Percentiles rank a stretch among this genome's conserved stretches.
These are phyloP conservation scores for Nepenthes gracilis DNA, from an alignment of 148 eudicot genomes.

Conservation along the genomic window DNA sequence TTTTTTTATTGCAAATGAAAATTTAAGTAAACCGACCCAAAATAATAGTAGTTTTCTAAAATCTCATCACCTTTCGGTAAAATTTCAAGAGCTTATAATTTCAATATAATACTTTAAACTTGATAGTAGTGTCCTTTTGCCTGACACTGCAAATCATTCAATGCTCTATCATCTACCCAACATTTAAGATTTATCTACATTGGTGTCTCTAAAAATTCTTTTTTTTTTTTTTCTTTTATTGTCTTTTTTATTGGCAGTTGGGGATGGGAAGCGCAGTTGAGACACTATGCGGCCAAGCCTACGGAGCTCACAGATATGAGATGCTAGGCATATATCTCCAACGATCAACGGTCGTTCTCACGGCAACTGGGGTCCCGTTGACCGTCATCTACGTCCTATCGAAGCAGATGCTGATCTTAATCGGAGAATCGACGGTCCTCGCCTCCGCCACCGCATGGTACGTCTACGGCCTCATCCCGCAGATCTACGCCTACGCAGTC, in stretches of 20 bases:
- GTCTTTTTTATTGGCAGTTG: background rate
- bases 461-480: constrained; percentile 43
- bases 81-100: too few relatives aligned
- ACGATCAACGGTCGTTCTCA: constrained; percentile 33
- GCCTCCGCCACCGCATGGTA: constrained; percentile 27
- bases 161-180: too few relatives aligned
- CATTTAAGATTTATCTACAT: too few relatives aligned
- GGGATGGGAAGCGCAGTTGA: constrained; percentile 57
- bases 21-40: too few relatives aligned
- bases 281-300: constrained; percentile 55
- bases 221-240: too few relatives aligned
- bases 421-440: constrained; percentile 32
- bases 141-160: too few relatives aligned
- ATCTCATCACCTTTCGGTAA: too few relatives aligned
- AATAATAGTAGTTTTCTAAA: too few relatives aligned
- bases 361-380: constrained; percentile 5
- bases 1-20: too few relatives aligned
- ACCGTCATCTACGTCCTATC: constrained; percentile 21
- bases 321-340: constrained; percentile 46
- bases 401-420: constrained; percentile 19
- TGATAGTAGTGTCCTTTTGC: too few relatives aligned
- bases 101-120: too few relatives aligned
- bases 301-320: constrained; percentile 35
- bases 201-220: too few relatives aligned
- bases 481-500: constrained; percentile 40